phyloP scores from a whole-genome alignment of 1,284 basidiomycete species.

The Pascua sp. region DNA sequence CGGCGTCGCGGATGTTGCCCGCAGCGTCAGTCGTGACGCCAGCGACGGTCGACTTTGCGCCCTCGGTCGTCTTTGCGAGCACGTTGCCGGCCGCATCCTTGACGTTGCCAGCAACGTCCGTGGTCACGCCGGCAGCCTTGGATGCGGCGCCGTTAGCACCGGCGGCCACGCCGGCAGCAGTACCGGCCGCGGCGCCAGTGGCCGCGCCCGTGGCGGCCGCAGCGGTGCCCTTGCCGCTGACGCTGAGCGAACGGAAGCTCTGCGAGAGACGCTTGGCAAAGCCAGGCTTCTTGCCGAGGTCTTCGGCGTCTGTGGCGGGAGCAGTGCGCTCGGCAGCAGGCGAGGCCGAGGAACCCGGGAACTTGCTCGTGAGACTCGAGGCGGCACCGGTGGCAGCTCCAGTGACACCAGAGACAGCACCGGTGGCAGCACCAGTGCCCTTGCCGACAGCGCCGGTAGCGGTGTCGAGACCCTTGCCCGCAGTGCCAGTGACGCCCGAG shows the following conservation, averaged over 20 bases:
- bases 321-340: too few species aligned
- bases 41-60: background rate
- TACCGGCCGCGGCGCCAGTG: background rate
- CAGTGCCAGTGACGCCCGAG: background rate
- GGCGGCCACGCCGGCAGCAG: slow-evolving; percentile 3
- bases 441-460: background rate
- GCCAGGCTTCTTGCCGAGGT: too few species aligned
- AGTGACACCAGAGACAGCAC: slow-evolving; percentile 1
- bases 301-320: too few species aligned
- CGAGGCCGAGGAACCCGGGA: too few species aligned
- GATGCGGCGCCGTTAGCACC: background rate
- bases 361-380: background rate
- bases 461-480: background rate
- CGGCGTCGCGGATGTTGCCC: background rate
- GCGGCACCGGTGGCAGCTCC: slow-evolving; percentile 4
- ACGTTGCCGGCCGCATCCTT: too few species aligned
- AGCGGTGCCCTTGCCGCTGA: too few species aligned
- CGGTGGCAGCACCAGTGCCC: slow-evolving; percentile 1
- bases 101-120: too few species aligned
- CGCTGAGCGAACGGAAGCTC: too few species aligned
- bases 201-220: background rate
- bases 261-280: too few species aligned
- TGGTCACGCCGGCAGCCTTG: background rate
- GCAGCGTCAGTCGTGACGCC: background rate
- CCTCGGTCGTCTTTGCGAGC: background rate